A percentile compares a stretch with the other conserved stretches of the same genome.
These are phyloP conservation scores for Gamsiella multidivaricata DNA, from an alignment of 192 early-diverging fungal species.

Conservation along the genomic window DNA sequence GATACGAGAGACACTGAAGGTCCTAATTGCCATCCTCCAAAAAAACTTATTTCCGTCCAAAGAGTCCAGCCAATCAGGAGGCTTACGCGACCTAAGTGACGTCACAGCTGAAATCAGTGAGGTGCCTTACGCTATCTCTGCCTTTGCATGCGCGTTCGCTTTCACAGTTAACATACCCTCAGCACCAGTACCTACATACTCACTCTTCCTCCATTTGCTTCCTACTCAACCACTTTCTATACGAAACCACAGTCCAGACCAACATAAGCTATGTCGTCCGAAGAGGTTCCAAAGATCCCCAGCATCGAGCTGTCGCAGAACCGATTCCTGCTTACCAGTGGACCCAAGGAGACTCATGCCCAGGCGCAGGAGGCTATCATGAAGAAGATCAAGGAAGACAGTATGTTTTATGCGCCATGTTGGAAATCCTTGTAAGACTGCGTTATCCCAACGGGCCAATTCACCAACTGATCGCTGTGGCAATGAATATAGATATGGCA, in stretches of 20 bases:
- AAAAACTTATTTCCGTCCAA: too few relatives aligned
- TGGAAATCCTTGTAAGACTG: neutral
- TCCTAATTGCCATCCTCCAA: too few relatives aligned
- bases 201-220: neutral
- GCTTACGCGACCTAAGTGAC: neutral
- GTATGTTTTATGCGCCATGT: constrained; percentile 61
- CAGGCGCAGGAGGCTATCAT: constrained; percentile 78
- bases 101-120: neutral
- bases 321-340: constrained; percentile 81
- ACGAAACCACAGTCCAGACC: neutral
- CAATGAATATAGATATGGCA: constrained; percentile 80
- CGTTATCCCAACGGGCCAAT: too few relatives aligned
- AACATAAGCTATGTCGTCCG: constrained; percentile 64
- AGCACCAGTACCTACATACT: constrained; percentile 4
- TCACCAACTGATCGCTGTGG: neutral
- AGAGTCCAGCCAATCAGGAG: too few relatives aligned
- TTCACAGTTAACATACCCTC: neutral
- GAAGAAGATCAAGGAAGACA: constrained; percentile 82
- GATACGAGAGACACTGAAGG: too few relatives aligned
- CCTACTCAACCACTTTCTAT: constrained; percentile 1
- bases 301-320: constrained; percentile 88
- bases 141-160: neutral
- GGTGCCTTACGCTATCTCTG: too few relatives aligned
- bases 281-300: constrained; percentile 84
- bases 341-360: constrained; percentile 73